Evolutionary conservation across 2,329 filamentous ascomycete species (phyloP).

Genomic region (Alternaria sp.): DNA sequence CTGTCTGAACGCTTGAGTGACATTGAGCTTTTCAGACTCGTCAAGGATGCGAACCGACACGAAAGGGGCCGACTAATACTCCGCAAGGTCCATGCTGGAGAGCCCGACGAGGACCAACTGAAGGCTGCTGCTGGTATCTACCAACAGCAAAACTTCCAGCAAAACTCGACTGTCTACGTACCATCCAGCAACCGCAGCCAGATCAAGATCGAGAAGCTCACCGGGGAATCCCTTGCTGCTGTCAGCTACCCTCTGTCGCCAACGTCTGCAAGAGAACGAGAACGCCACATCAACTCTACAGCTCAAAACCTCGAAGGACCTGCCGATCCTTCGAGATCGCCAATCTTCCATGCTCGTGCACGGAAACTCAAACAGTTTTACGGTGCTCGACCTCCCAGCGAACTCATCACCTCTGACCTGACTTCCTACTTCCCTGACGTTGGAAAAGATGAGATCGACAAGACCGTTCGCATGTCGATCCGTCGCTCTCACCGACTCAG

Average conservation of each 20-base stretch:
- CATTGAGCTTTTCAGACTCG: constrained; percentile 87
- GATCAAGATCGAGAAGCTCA: constrained; percentile 85
- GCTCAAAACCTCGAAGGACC: constrained; percentile 59
- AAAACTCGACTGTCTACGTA: constrained; percentile 68
- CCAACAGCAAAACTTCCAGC: constrained; percentile 78
- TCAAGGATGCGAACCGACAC: constrained; percentile 82
- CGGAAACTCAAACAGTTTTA: constrained; percentile 80
- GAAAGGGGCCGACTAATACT: constrained; percentile 92
- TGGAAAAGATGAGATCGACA: constrained; percentile 91
- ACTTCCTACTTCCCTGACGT: constrained; percentile 98
- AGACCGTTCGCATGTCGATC: constrained; percentile 91
- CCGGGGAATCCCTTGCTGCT: constrained; percentile 86
- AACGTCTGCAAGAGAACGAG: constrained; percentile 70
- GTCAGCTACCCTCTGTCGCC: constrained; percentile 89
- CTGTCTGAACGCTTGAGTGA: constrained; percentile 86
- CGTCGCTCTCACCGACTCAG: constrained; percentile 89
- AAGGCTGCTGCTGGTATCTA: constrained; percentile 88
- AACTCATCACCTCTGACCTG: constrained; percentile 95
- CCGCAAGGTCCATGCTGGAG: constrained; percentile 88
- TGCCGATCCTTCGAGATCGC: constrained; percentile 42
- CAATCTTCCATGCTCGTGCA: constrained; percentile 54
- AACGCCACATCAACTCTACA: constrained; percentile 67
- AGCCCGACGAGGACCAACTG: constrained; percentile 86
- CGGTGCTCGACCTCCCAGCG: constrained; percentile 90
- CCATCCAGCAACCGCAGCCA: constrained; percentile 78